Conservation (phyloP, 768 basidiomycete genomes). For the Amanita polypyramis region DNA sequence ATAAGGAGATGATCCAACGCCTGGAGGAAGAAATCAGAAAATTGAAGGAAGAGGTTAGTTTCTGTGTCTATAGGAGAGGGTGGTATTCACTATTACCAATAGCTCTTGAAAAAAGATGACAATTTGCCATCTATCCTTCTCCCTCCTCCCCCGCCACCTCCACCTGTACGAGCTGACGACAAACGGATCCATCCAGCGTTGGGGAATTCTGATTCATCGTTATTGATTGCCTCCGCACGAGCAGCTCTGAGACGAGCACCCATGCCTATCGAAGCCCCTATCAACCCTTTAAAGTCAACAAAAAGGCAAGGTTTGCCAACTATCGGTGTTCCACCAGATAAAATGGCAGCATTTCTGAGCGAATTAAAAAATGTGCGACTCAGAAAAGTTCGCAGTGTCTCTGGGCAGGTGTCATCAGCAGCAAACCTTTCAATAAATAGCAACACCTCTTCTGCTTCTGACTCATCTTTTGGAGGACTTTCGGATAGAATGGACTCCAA, state of each 20-base stretch:
- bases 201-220: constrained; percentile 17
- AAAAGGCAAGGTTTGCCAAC: constrained; percentile 52
- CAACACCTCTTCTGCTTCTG: background rate
- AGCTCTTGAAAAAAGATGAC: constrained; percentile 35
- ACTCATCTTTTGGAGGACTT: background rate
- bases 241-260: constrained; percentile 54
- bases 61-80: background rate
- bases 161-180: constrained; percentile 24
- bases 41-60: constrained; percentile 46
- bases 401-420: background rate
- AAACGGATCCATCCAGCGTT: constrained; percentile 17
- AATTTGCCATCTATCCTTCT: constrained; percentile 16
- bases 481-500: background rate
- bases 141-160: constrained; percentile 29
- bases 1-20: constrained; percentile 52
- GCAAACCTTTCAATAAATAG: background rate
- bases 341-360: constrained; percentile 73
- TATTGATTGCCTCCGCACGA: constrained; percentile 47
- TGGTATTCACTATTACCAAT: background rate
- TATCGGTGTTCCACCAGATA: constrained; percentile 65
- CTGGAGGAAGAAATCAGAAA: constrained; percentile 58
- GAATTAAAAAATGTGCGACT: constrained; percentile 73
- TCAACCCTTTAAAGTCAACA: constrained; percentile 33
- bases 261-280: constrained; percentile 55
- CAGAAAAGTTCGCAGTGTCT: constrained; percentile 35